Evolutionary conservation across 2,329 filamentous ascomycete genomes (phyloP), one percentile per base, ranked within the genome.

Genomic region (Fusarium nematophilum): DNA sequence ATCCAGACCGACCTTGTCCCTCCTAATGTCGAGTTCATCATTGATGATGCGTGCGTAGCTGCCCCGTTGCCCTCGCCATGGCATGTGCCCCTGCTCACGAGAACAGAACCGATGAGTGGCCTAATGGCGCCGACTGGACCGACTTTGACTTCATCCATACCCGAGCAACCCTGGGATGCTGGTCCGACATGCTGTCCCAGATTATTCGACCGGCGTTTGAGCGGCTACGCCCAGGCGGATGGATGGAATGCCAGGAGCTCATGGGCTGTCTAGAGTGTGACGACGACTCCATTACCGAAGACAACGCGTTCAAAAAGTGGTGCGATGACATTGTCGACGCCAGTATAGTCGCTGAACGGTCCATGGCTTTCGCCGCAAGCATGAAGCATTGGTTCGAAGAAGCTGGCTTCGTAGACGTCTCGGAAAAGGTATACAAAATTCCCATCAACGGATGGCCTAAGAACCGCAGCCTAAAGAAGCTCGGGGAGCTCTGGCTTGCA

Each of bases 1-100:
- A 86, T 89, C 15, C 88, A 90, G 65, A 86, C 87, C 1, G 75
- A 76, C 2, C 78, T 83, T 37, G 86, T 91, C 0, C 89, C 90
- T 0, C 82, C 83, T 21, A 93, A 93, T 54, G 87, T 92, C 15
- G 83, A 87, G 52, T 93, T 93, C 62, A 85, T 86, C 55, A 82
- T 93, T 29, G 89, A 92, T 65, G 89, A 92, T 66, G 72, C 73
- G 71, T 73, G 59, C 67, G 73, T 72, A 0, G 23, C 27, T 21
- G 5, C n/a, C 11, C 14, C 10, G n/a, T 4, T 7, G n/a, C 25
- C 11, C 11, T n/a, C 10, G n/a, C n/a, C n/a, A n/a, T n/a, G n/a
- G n/a, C 10, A 15, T 8, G 4, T 8, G 30, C 29, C n/a, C n/a
- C 34, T 7, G 25, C n/a, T 26, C 9, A 3, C 45, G 33, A 77